phyloP scores from a whole-genome alignment of 2,329 filamentous ascomycete species.

The Alternaria triticimaculans region DNA sequence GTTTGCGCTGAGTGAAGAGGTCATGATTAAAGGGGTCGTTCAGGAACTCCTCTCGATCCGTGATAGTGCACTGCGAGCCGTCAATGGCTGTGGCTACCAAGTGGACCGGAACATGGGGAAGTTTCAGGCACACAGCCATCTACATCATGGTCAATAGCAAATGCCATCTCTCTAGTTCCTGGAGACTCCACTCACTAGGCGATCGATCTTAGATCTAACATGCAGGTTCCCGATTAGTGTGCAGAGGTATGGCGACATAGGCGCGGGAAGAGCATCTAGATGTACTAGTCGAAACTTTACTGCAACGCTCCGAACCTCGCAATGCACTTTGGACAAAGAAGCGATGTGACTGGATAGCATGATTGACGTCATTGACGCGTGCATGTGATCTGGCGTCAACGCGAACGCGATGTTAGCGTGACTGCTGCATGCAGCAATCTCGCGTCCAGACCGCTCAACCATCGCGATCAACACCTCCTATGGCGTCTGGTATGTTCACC shows the following conservation, averaged over 20 bases:
- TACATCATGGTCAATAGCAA: slow-evolving; percentile 1
- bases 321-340: not conserved
- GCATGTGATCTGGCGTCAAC: slow-evolving; percentile 17
- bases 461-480: not conserved
- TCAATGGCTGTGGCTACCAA: not conserved
- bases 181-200: not conserved
- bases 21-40: not conserved
- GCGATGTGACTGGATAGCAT: not conserved
- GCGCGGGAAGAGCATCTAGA: not conserved
- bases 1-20: slow-evolving; percentile 4
- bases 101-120: not conserved
- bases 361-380: slow-evolving; percentile 8
- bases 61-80: not conserved
- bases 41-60: not conserved
- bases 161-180: slow-evolving; percentile 5
- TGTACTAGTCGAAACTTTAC: not conserved
- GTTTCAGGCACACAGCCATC: slow-evolving; percentile 3
- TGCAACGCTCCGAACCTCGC: not conserved
- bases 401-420: slow-evolving; percentile 1
- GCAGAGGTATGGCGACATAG: not conserved
- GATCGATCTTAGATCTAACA: slow-evolving; percentile 13
- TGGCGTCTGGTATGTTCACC: not conserved
- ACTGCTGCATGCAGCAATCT: not conserved
- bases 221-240: slow-evolving; percentile 1
- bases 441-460: slow-evolving; percentile 1